phyloP scores from a whole-genome alignment of 495 filamentous ascomycete genomes.

The Ramalina intermedia region DNA sequence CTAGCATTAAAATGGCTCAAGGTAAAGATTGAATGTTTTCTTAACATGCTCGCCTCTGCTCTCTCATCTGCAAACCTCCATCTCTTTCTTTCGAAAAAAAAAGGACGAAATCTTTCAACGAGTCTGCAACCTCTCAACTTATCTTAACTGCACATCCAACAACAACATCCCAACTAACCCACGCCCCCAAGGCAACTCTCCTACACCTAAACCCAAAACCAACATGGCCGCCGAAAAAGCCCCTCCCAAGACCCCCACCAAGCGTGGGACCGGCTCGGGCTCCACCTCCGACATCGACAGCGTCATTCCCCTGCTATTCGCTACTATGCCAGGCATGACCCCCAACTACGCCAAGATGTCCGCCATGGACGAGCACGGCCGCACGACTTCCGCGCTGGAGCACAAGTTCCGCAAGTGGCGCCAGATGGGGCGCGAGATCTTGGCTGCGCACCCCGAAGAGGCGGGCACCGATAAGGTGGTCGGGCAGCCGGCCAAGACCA shows the following conservation, averaged over 20 bases:
- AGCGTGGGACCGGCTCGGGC: background rate
- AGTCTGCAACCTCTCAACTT: no score
- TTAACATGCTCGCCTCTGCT: no score
- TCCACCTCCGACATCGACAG: background rate
- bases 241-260: background rate
- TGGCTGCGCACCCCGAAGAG: background rate
- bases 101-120: no score
- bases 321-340: background rate
- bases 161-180: no score
- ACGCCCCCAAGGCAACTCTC: background rate
- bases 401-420: slow-evolving; percentile 5
- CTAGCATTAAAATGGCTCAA: no score
- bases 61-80: no score
- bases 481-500: no score
- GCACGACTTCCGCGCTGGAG: background rate
- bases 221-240: background rate
- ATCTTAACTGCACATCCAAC: no score
- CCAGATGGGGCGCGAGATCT: background rate
- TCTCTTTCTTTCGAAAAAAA: no score
- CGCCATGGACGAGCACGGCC: background rate
- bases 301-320: background rate
- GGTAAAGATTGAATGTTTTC: no score
- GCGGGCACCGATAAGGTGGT: background rate
- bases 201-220: background rate
- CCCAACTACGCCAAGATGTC: slow-evolving; percentile 1